Evolutionary conservation across 2,329 filamentous ascomycete genomes (phyloP).

Genomic region (Aspergillus phoenicis): DNA sequence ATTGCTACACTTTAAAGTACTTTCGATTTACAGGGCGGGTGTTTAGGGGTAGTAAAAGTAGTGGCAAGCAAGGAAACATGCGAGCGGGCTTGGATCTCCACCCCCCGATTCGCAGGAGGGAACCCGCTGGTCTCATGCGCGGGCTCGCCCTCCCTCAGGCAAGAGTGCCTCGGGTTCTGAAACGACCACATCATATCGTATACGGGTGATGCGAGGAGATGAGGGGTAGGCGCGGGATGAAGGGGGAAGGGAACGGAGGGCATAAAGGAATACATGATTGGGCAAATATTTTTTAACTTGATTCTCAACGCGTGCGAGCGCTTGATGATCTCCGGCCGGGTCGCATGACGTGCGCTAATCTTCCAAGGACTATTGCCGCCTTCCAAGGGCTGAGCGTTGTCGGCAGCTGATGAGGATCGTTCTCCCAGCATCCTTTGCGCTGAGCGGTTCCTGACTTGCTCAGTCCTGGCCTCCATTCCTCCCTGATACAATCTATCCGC

Average conservation of each 20-base stretch:
- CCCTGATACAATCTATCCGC: conserved; percentile 45
- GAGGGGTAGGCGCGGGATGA: background rate
- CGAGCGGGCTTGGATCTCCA: background rate
- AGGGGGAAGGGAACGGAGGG: background rate
- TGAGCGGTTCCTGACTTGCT: conserved; percentile 16
- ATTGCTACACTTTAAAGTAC: conserved; percentile 8
- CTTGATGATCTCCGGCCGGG: conserved; percentile 9
- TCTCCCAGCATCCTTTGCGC: conserved; percentile 9
- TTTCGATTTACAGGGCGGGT: conserved; percentile 3
- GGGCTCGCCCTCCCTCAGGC: conserved; percentile 3
- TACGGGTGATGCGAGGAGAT: conserved; percentile 10
- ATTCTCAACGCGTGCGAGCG: conserved; percentile 10
- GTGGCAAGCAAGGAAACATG: background rate
- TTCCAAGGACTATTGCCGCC: conserved; percentile 9
- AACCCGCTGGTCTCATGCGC: conserved; percentile 1
- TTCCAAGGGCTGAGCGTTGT: conserved; percentile 13
- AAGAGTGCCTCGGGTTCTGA: conserved; percentile 5
- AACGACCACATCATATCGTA: conserved; percentile 12
- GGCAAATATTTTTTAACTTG: conserved; percentile 2
- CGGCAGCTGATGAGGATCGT: conserved; percentile 3
- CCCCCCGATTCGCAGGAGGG: background rate
- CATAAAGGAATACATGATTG: conserved; percentile 11
- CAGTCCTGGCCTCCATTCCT: conserved; percentile 6
- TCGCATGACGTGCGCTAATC: conserved; percentile 16
- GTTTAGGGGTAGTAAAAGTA: background rate